These are phyloP conservation scores for Phlebiopsis flavidoalba DNA, from an alignment of 768 basidiomycete genomes.

Conservation along the genomic window DNA sequence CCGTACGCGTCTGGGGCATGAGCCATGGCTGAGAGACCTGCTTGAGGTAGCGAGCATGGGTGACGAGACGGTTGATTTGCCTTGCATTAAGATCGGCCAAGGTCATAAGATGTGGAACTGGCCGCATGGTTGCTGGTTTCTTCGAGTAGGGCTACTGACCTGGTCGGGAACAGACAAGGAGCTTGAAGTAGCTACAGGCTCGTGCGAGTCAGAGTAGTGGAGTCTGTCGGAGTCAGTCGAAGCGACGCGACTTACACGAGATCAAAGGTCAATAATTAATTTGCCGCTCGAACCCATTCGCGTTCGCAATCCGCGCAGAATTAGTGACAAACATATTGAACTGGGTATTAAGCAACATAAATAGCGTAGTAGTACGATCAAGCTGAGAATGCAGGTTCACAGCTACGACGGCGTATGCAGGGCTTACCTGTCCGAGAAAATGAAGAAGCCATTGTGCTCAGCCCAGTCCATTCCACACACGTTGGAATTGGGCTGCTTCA, in stretches of 20 bases:
- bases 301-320: background rate
- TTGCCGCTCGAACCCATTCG: background rate
- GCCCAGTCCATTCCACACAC: constrained; percentile 99
- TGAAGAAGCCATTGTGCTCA: constrained; percentile 94
- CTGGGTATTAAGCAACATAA: too few species aligned
- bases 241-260: background rate
- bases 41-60: constrained; percentile 63
- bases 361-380: background rate
- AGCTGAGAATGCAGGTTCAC: constrained; percentile 2
- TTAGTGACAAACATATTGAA: background rate
- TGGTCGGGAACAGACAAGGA: background rate
- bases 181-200: background rate
- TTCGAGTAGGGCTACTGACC: background rate
- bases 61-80: constrained; percentile 65
- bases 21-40: constrained; percentile 63
- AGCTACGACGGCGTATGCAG: background rate
- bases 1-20: constrained; percentile 36
- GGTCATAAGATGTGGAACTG: constrained; percentile 68
- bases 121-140: background rate
- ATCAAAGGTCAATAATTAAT: background rate
- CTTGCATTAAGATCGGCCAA: constrained; percentile 79
- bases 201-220: background rate
- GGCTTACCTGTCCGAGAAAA: constrained; percentile 92
- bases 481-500: constrained; percentile 94
- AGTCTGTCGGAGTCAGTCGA: background rate